phyloP scores from a whole-genome alignment of 202 grass and related monocot species.

The Carex arenaria region DNA sequence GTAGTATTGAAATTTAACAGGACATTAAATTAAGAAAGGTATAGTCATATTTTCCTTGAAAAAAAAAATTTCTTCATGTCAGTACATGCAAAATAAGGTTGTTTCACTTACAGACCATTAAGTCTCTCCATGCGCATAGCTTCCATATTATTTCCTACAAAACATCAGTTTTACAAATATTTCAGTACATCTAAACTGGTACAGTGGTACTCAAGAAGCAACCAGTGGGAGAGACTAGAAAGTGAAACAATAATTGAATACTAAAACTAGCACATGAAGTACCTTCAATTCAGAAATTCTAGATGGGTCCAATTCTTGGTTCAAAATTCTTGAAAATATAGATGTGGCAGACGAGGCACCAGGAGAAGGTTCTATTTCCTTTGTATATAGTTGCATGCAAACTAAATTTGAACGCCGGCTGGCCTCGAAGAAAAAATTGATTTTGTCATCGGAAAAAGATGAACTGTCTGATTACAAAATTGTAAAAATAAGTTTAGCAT shows the following conservation, averaged over 20 bases:
- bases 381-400: slow-evolving; percentile 82
- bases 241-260: slow-evolving; percentile 4
- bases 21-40: neutral
- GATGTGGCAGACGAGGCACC: slow-evolving; percentile 70
- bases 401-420: slow-evolving; percentile 81
- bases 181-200: neutral
- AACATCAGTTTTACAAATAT: neutral
- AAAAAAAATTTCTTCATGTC: neutral
- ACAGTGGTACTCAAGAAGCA: neutral
- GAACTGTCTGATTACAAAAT: slow-evolving; percentile 60
- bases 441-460: slow-evolving; percentile 60
- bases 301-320: slow-evolving; percentile 48
- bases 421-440: slow-evolving; percentile 76
- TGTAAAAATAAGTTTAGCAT: slow-evolving; percentile 15
- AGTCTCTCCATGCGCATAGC: slow-evolving; percentile 88
- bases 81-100: slow-evolving; percentile 18
- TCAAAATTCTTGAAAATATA: slow-evolving; percentile 78
- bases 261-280: slow-evolving; percentile 25
- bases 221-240: slow-evolving; percentile 8
- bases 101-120: slow-evolving; percentile 71
- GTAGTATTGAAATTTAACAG: neutral
- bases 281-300: slow-evolving; percentile 78
- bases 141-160: slow-evolving; percentile 88
- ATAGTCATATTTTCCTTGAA: neutral
- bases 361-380: slow-evolving; percentile 74